phyloP scores from a whole-genome alignment of 2,329 filamentous ascomycete genomes.

The Penicillium sp. region DNA sequence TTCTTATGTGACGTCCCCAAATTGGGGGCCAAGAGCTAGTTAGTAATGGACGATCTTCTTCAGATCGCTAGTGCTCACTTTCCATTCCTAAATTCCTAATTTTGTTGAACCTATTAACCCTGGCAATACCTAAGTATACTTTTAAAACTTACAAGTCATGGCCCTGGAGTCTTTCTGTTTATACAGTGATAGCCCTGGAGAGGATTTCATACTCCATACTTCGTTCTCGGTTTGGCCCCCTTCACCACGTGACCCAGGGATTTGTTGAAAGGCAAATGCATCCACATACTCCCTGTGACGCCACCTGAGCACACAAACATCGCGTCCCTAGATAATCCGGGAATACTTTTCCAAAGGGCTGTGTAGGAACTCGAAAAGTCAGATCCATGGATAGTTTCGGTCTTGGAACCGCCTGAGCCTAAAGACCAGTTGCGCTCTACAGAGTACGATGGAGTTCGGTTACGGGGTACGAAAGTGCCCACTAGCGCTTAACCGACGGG shows the following conservation, averaged over 20 bases:
- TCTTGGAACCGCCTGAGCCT: no score
- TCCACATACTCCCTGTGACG: conserved; percentile 17
- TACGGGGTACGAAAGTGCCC: background rate
- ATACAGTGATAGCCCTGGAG: no score
- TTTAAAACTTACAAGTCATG: no score
- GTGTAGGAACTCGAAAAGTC: no score
- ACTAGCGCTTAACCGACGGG: background rate
- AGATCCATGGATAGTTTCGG: no score
- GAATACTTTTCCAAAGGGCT: no score
- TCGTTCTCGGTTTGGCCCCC: no score
- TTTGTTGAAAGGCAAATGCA: no score
- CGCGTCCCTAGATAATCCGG: background rate
- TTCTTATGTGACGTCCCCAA: background rate
- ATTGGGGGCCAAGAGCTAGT: background rate
- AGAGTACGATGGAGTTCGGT: no score
- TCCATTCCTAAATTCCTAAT: conserved; percentile 1
- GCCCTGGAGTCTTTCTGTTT: background rate
- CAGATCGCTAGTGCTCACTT: background rate
- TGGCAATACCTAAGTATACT: no score
- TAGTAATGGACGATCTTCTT: background rate
- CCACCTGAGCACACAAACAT: conserved; percentile 17
- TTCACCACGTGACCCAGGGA: no score
- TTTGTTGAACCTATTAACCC: background rate
- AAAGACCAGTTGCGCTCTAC: no score
- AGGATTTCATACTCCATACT: background rate